Evolutionary conservation across 495 filamentous ascomycete species (phyloP).

Genomic region (Tetracladium marchalianum): DNA sequence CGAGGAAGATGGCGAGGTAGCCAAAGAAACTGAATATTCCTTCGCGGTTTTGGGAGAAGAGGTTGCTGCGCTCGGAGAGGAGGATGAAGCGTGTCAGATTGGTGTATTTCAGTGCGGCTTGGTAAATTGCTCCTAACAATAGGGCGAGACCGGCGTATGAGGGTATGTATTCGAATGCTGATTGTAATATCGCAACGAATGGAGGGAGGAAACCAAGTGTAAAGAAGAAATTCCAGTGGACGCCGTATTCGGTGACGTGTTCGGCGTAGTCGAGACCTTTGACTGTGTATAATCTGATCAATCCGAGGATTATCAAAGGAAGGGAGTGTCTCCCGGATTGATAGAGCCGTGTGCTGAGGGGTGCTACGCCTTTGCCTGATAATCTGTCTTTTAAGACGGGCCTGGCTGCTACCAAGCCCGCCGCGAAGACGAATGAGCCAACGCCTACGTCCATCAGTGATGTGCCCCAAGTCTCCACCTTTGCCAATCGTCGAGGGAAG

Average conservation of each 20-base stretch:
- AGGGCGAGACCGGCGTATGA: slow-evolving; percentile 67
- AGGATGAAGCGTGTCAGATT: slow-evolving; percentile 75
- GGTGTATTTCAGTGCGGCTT: slow-evolving; percentile 66
- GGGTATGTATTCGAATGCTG: slow-evolving; percentile 46
- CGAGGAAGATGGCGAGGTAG: slow-evolving; percentile 90
- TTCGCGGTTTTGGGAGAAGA: slow-evolving; percentile 85
- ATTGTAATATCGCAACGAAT: slow-evolving; percentile 79
- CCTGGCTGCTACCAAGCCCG: slow-evolving; percentile 83
- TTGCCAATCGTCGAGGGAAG: slow-evolving; percentile 91
- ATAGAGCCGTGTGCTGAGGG: slow-evolving; percentile 45
- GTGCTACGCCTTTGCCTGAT: slow-evolving; percentile 27
- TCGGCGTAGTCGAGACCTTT: slow-evolving; percentile 95
- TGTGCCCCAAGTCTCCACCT: slow-evolving; percentile 97
- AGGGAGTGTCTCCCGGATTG: slow-evolving; percentile 67
- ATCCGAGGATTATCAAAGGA: slow-evolving; percentile 70
- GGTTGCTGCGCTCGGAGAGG: slow-evolving; percentile 62
- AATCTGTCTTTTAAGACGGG: slow-evolving; percentile 66
- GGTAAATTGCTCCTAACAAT: slow-evolving; percentile 53
- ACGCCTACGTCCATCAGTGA: slow-evolving; percentile 98
- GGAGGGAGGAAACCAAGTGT: slow-evolving; percentile 84
- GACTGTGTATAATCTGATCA: slow-evolving; percentile 76
- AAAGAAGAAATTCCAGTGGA: slow-evolving; percentile 99
- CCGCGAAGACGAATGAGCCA: slow-evolving; percentile 93
- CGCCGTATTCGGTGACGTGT: slow-evolving; percentile 95
- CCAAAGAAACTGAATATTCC: slow-evolving; percentile 88